Evolutionary conservation across 495 filamentous ascomycete genomes (phyloP).

Genomic region (Daldinia loculata): DNA sequence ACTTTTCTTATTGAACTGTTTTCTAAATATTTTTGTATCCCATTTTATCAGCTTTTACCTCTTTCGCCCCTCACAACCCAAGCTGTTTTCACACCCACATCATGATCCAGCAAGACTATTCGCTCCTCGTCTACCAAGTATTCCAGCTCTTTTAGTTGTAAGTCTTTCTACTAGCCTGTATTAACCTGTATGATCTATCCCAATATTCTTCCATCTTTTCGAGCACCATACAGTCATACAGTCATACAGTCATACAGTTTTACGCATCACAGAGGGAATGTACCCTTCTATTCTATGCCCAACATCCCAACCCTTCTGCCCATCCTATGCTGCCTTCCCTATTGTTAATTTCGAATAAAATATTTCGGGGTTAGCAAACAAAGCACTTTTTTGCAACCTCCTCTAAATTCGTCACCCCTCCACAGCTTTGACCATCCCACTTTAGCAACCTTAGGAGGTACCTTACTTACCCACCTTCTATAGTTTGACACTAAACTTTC

Average conservation of each 20-base stretch:
- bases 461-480: not conserved
- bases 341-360: not conserved
- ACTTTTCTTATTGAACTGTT: not conserved
- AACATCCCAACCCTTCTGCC: not conserved
- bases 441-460: not conserved
- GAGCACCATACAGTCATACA: not conserved
- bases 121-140: slow-evolving; percentile 19
- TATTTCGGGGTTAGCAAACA: not conserved
- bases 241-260: not conserved
- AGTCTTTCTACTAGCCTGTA: slow-evolving; percentile 3
- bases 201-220: not conserved
- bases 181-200: not conserved
- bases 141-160: slow-evolving; percentile 41
- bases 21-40: slow-evolving; percentile 1
- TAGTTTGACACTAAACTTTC: not conserved
- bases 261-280: not conserved
- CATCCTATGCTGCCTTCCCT: not conserved
- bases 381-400: not conserved
- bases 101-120: slow-evolving; percentile 43
- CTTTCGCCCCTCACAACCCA: slow-evolving; percentile 20
- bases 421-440: not conserved
- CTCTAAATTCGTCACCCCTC: not conserved
- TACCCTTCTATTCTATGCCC: not conserved
- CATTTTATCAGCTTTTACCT: slow-evolving; percentile 2
- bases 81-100: slow-evolving; percentile 24